Evolutionary conservation across 371 early-diverging fungal genomes (phyloP).

Genomic region (Mucor saturninus): DNA sequence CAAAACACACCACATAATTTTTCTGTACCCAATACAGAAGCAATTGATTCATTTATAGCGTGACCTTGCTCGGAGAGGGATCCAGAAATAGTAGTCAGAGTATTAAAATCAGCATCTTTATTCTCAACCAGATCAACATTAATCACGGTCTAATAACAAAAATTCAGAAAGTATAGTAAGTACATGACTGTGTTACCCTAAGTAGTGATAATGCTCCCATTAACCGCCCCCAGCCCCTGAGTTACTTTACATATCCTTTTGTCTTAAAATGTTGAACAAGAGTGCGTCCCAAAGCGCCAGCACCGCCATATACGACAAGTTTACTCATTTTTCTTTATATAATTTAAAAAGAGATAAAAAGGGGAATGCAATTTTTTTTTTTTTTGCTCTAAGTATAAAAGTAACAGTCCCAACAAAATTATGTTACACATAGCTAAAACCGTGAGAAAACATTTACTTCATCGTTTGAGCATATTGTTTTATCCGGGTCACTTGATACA

Average conservation of each 20-base stretch:
- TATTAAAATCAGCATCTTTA: slow-evolving; percentile 74
- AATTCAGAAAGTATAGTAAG: not conserved
- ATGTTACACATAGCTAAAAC: not conserved
- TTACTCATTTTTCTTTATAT: slow-evolving; percentile 44
- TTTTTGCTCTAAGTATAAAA: not conserved
- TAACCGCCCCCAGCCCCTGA: not conserved
- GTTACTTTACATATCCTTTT: slow-evolving; percentile 69
- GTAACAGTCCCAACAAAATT: slow-evolving; percentile 2
- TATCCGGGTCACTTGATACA: slow-evolving; percentile 40
- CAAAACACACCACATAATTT: slow-evolving; percentile 87
- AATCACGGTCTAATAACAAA: slow-evolving; percentile 64
- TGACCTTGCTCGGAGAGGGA: slow-evolving; percentile 67
- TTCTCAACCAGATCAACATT: slow-evolving; percentile 81
- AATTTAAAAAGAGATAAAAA: slow-evolving; percentile 4
- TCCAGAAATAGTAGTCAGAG: slow-evolving; percentile 55
- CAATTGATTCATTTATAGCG: slow-evolving; percentile 48
- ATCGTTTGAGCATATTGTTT: slow-evolving; percentile 30
- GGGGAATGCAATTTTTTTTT: not conserved
- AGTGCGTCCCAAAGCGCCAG: slow-evolving; percentile 89
- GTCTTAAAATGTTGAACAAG: slow-evolving; percentile 73
- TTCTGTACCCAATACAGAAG: slow-evolving; percentile 35
- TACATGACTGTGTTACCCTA: slow-evolving; percentile 2
- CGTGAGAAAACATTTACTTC: slow-evolving; percentile 17
- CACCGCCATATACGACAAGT: slow-evolving; percentile 89
- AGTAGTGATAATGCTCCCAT: not conserved